Evolutionary conservation across 768 basidiomycete species (phyloP).

Genomic region (Favolaschia claudopus): DNA sequence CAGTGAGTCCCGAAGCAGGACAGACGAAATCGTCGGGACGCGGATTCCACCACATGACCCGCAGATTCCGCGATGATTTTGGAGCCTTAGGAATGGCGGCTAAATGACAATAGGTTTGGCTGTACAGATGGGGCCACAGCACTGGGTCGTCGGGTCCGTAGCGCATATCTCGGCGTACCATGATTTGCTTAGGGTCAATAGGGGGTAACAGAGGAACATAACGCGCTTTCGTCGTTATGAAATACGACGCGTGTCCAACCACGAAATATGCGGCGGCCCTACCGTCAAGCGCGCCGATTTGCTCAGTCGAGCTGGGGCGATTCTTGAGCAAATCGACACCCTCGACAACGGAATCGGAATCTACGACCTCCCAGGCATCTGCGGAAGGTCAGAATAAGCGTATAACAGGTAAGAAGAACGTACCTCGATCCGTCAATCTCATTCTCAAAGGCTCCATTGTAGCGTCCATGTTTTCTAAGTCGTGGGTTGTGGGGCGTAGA

Average conservation of each 20-base stretch:
- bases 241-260: no score
- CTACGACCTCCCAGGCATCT: not conserved
- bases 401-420: not conserved
- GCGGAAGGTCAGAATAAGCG: not conserved
- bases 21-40: constrained; percentile 1
- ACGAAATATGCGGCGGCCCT: no score
- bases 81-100: no score
- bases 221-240: not conserved
- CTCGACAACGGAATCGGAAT: no score
- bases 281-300: no score
- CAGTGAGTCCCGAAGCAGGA: not conserved
- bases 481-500: no score
- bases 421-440: not conserved
- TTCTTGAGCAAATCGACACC: no score
- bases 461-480: no score
- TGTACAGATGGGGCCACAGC: not conserved
- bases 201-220: constrained; percentile 5
- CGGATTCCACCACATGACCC: constrained; percentile 7
- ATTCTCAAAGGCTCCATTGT: not conserved
- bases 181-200: not conserved
- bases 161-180: not conserved
- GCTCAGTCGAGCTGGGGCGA: no score
- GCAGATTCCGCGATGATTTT: not conserved
- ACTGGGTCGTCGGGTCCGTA: constrained; percentile 5
- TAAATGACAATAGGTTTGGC: no score